Conservation (phyloP, 2,329 filamentous ascomycete genomes). For the Blastomyces gilchristii region DNA sequence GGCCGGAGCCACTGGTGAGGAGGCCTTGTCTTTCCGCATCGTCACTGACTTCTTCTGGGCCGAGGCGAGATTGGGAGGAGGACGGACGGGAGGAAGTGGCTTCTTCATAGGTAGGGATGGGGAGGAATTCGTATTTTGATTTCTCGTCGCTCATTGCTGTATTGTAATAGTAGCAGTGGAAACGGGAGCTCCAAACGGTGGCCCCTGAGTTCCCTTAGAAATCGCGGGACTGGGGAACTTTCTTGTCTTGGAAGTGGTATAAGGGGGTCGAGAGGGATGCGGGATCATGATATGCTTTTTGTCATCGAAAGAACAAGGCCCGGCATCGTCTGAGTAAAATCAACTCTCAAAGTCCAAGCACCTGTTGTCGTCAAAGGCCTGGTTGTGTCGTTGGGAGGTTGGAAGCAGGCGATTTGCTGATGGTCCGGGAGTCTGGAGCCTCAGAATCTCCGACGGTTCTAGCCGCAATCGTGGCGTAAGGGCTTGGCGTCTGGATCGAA, state of each 20-base stretch:
- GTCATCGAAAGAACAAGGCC: not conserved
- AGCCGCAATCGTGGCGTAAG: constrained; percentile 1
- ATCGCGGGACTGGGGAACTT: not conserved
- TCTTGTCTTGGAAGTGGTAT: not conserved
- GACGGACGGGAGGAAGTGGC: constrained; percentile 52
- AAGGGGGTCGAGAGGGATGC: constrained; percentile 21
- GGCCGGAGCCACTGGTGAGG: constrained; percentile 45
- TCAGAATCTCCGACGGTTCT: not conserved
- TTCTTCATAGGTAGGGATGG: constrained; percentile 78
- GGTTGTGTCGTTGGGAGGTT: not conserved
- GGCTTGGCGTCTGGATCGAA: not conserved
- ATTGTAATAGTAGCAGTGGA: constrained; percentile 10
- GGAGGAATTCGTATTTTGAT: constrained; percentile 50
- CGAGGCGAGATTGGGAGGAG: constrained; percentile 41
- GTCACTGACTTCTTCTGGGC: constrained; percentile 52
- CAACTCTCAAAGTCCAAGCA: not conserved
- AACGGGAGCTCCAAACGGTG: constrained; percentile 22
- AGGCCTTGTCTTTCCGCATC: constrained; percentile 71
- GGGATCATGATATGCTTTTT: constrained; percentile 22
- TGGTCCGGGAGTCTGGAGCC: not conserved
- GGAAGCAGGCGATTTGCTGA: not conserved
- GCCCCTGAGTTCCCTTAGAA: constrained; percentile 17
- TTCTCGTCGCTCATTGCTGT: constrained; percentile 43
- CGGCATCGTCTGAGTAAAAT: not conserved
- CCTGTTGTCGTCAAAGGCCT: not conserved